These are phyloP conservation scores for Tremella yokohamensis DNA, from an alignment of 768 basidiomycete species.

Conservation along the genomic window DNA sequence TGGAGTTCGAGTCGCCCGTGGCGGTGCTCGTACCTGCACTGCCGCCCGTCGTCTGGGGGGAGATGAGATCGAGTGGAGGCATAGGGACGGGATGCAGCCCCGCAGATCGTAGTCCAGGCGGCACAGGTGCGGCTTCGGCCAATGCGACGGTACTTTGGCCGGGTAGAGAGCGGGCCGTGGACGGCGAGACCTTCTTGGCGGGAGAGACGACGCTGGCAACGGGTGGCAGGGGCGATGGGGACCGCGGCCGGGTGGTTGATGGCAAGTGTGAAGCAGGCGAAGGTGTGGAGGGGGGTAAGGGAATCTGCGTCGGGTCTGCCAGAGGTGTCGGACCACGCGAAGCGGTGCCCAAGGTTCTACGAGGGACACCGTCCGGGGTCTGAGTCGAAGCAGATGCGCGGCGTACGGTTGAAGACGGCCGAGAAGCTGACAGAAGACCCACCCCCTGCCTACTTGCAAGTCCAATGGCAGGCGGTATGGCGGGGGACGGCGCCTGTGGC, in stretches of 20 bases:
- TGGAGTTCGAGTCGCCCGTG: conserved; percentile 13
- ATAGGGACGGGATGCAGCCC: conserved; percentile 9
- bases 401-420: conserved; percentile 22
- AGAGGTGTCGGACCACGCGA: conserved; percentile 16
- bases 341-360: conserved; percentile 16
- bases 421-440: conserved; percentile 33
- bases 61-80: conserved; percentile 11
- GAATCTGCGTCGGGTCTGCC: background rate
- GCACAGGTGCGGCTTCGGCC: conserved; percentile 17
- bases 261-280: background rate
- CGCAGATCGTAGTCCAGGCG: conserved; percentile 12
- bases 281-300: conserved; percentile 6
- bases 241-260: background rate
- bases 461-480: background rate
- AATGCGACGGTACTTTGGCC: conserved; percentile 20
- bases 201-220: too few relatives aligned
- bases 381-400: conserved; percentile 5
- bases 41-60: conserved; percentile 36
- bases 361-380: conserved; percentile 8
- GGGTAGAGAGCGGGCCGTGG: conserved; percentile 31
- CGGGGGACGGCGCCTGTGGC: background rate
- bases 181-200: background rate
- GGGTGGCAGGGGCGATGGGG: background rate
- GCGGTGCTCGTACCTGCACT: conserved; percentile 7
- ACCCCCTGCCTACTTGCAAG: conserved; percentile 18